Evolutionary conservation across 371 early-diverging fungal genomes (phyloP), one percentile per base, ranked within the genome.

Genomic region (Gilbertella persicaria): DNA sequence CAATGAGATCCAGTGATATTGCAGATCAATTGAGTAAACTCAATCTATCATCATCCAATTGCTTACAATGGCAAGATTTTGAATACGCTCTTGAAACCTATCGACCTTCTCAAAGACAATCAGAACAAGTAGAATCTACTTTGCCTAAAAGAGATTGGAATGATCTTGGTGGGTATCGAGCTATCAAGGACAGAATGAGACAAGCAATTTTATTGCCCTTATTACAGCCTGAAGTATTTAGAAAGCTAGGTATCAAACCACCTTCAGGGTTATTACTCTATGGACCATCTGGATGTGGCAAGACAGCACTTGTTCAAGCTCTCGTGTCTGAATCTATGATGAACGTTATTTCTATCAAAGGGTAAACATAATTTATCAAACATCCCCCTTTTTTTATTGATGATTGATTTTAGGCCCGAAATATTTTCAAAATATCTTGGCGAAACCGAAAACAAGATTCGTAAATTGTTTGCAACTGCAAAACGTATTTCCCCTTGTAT

Each of bases 221-320:
- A 5, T 53, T 75, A 0, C 76, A 80, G 26, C 85, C 87, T 1
- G 75, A 86, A 21, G 58, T 79, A 1, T 91, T 83, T 70, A 60
- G 60, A 12, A 69, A 79, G 23, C 70, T 93, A 28, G 94, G 92
- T 0, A 74, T 92, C 5, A 67, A 71, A 21, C 88, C 94, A 4
- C 87, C 93, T 0, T 78, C 87, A 16, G 96, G 96, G 0, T 53
- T 94, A 14, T 61, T 96, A 17, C 70, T 96, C 12, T 90, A 92
- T 59, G 96, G 96, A 0, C 94, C 96, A 0, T 85, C 92, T 33
- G 92, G 91, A 1, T 93, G 94, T 61, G 93, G 94, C 23, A 96
- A 96, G 58, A 92, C 95, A 1, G 67, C 85, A 38, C 56, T 96
- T 3, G 90, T 87, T 0, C 85, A 89, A 49, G 89, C 92, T 3